Evolutionary conservation across 2,329 filamentous ascomycete genomes (phyloP).

Genomic region (Pezicula carpinea): DNA sequence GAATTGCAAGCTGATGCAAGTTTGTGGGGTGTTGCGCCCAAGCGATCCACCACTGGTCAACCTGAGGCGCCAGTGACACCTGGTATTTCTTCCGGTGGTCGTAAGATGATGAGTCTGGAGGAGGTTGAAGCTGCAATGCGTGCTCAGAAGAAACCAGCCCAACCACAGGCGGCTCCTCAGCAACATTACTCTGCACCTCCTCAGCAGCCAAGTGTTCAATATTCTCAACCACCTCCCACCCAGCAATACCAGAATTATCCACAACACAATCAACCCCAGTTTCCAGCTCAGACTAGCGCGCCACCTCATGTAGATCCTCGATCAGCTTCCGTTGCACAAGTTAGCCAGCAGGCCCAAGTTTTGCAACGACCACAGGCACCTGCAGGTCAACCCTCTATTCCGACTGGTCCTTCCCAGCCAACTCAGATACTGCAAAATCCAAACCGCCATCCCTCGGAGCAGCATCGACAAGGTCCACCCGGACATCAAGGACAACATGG

Average conservation of each 20-base stretch:
- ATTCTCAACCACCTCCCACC: not conserved
- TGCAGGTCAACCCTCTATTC: constrained; percentile 27
- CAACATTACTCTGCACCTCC: constrained; percentile 8
- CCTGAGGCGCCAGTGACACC: constrained; percentile 25
- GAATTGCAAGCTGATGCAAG: constrained; percentile 90
- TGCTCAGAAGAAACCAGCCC: constrained; percentile 51
- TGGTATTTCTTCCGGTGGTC: constrained; percentile 35
- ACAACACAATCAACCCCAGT: constrained; percentile 28
- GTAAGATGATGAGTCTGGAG: constrained; percentile 91
- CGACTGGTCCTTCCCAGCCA: constrained; percentile 50
- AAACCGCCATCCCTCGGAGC: constrained; percentile 55
- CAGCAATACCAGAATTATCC: constrained; percentile 15
- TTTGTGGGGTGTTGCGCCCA: constrained; percentile 79
- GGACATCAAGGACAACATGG: constrained; percentile 21
- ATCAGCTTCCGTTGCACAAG: constrained; percentile 14
- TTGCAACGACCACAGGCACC: constrained; percentile 23
- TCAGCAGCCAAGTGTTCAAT: constrained; percentile 5
- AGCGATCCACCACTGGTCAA: constrained; percentile 40
- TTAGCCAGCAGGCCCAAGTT: constrained; percentile 23
- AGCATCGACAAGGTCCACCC: constrained; percentile 25
- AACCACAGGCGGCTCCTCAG: constrained; percentile 25
- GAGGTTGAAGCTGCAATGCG: constrained; percentile 95
- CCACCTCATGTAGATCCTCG: constrained; percentile 19
- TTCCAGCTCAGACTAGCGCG: constrained; percentile 17
- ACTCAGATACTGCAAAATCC: constrained; percentile 79